Conservation (phyloP, 108 stramenopile species). For the Skeletonema menzelii region DNA sequence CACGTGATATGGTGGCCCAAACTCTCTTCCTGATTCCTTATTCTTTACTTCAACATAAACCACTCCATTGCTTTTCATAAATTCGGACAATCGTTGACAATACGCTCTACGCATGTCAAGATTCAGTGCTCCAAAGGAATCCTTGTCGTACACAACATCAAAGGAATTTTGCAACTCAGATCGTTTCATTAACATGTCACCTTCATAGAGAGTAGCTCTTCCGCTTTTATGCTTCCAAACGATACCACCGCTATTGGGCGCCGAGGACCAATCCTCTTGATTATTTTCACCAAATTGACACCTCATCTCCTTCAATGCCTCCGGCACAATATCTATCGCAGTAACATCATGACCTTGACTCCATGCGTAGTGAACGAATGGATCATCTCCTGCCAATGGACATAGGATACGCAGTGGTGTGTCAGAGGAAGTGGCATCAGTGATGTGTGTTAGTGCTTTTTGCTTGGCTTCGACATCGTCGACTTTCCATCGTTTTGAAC, state of each 20-base stretch:
- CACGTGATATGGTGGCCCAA: constrained; percentile 51
- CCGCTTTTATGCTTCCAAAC: constrained; percentile 55
- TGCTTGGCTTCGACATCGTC: constrained; percentile 36
- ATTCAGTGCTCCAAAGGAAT: constrained; percentile 57
- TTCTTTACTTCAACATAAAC: constrained; percentile 59
- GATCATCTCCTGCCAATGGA: constrained; percentile 64
- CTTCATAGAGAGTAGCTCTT: constrained; percentile 49
- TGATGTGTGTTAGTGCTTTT: constrained; percentile 40
- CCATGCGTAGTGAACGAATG: constrained; percentile 48
- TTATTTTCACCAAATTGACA: constrained; percentile 31
- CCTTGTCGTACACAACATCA: constrained; percentile 65
- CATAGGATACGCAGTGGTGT: constrained; percentile 40
- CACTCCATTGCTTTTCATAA: constrained; percentile 33
- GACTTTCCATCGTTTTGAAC: constrained; percentile 55
- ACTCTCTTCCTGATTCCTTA: constrained; percentile 22
- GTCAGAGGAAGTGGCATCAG: constrained; percentile 2
- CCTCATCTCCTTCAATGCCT: constrained; percentile 50
- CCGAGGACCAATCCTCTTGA: constrained; percentile 25
- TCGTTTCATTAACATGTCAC: constrained; percentile 44
- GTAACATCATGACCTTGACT: constrained; percentile 52
- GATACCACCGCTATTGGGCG: background rate
- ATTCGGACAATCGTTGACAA: constrained; percentile 51
- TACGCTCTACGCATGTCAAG: constrained; percentile 32
- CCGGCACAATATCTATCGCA: constrained; percentile 60
- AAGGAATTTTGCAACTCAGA: constrained; percentile 37